phyloP scores from a whole-genome alignment of 805 yeast genomes.

The Ogataea siamensis region DNA sequence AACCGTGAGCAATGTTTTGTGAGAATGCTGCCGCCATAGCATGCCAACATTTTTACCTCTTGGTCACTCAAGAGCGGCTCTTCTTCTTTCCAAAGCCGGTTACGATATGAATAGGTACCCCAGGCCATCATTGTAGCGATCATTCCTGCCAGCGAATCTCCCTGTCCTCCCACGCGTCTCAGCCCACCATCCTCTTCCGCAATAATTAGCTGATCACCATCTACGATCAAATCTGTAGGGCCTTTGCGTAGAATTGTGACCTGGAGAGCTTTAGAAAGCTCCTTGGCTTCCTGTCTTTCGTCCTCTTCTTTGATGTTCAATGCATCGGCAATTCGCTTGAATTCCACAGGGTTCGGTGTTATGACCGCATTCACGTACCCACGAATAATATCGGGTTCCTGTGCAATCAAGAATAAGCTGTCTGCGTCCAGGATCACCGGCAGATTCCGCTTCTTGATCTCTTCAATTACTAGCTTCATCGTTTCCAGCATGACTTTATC shows the following conservation, averaged over 20 bases:
- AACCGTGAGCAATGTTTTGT: conserved; percentile 62
- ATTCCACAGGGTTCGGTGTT: conserved; percentile 91
- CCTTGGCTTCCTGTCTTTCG: conserved; percentile 24
- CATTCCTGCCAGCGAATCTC: conserved; percentile 87
- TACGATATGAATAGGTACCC: conserved; percentile 63
- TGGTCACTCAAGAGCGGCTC: conserved; percentile 32
- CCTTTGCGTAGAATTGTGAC: conserved; percentile 78
- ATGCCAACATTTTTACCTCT: conserved; percentile 47
- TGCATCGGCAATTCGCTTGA: conserved; percentile 60
- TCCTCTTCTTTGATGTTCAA: conserved; percentile 33
- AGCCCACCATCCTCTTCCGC: conserved; percentile 59
- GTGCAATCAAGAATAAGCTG: conserved; percentile 66
- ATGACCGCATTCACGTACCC: conserved; percentile 62
- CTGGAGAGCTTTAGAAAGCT: conserved; percentile 49
- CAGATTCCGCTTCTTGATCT: conserved; percentile 51
- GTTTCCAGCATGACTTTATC: conserved; percentile 65
- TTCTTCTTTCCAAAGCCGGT: conserved; percentile 54
- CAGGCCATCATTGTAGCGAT: conserved; percentile 82
- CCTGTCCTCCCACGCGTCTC: conserved; percentile 94
- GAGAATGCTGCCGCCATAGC: conserved; percentile 67
- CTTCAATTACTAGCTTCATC: conserved; percentile 54
- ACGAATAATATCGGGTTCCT: conserved; percentile 51
- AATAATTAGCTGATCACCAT: conserved; percentile 41
- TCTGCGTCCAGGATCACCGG: conserved; percentile 92
- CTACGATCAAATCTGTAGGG: conserved; percentile 56